Evolutionary conservation across 345 rosid species (phyloP).

Genomic region (Citrus mangshanensis): DNA sequence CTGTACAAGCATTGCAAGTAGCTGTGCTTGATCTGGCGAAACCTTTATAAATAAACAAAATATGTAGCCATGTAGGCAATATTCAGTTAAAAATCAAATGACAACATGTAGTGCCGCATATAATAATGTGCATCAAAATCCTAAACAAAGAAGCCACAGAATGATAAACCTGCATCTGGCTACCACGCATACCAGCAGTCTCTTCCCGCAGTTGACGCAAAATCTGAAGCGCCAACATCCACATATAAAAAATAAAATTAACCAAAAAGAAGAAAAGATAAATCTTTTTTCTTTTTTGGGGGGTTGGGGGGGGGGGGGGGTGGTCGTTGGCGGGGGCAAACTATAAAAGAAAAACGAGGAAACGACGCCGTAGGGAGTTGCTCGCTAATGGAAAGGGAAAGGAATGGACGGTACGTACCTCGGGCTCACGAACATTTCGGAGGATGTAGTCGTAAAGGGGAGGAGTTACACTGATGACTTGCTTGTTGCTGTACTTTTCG

Average conservation of each 20-base stretch:
- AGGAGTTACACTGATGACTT: constrained; percentile 75
- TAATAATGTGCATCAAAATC: background rate
- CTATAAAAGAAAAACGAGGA: background rate
- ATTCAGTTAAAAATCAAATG: background rate
- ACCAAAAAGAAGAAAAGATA: background rate
- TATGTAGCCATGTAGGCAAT: background rate
- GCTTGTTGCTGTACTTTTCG: constrained; percentile 68
- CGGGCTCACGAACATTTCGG: constrained; percentile 79
- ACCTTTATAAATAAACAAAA: constrained; percentile 37
- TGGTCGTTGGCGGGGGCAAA: no score
- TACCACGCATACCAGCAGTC: constrained; percentile 70
- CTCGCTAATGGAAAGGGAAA: background rate
- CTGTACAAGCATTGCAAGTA: constrained; percentile 89
- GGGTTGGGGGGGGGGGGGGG: no score
- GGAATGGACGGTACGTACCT: constrained; percentile 31
- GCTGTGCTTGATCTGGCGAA: constrained; percentile 93
- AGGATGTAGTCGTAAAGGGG: constrained; percentile 75
- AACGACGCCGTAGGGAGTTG: background rate
- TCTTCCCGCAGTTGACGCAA: constrained; percentile 80
- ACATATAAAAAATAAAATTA: background rate
- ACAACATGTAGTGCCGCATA: background rate
- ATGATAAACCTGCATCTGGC: constrained; percentile 89
- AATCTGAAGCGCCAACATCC: constrained; percentile 42
- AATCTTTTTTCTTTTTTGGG: background rate
- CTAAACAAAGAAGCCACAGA: background rate